phyloP scores from a whole-genome alignment of 1,284 basidiomycete species.

The Ustilago shanxiensis region DNA sequence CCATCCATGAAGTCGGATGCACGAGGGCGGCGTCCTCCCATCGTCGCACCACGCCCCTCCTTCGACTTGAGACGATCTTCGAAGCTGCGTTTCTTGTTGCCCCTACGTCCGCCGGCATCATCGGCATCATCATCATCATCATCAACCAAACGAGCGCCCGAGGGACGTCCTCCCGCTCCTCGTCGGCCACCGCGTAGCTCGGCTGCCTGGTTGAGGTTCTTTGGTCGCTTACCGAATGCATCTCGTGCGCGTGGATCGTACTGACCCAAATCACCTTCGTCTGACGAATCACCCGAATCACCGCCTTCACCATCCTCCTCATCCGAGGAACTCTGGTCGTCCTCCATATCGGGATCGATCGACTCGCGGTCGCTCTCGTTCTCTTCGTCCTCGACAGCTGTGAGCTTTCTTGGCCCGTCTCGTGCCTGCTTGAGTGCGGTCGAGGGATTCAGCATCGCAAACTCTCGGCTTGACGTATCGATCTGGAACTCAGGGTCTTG shows the following conservation, averaged over 20 bases:
- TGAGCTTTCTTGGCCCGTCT: conserved; percentile 71
- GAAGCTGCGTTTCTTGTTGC: conserved; percentile 51
- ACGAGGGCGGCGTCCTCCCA: conserved; percentile 16
- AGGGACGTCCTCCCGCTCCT: conserved; percentile 45
- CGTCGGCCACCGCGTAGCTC: conserved; percentile 69
- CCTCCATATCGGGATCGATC: conserved; percentile 70
- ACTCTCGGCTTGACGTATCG: conserved; percentile 88
- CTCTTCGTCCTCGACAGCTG: conserved; percentile 89
- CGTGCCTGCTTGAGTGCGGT: conserved; percentile 70
- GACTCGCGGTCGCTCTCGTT: conserved; percentile 85
- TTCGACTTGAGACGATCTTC: conserved; percentile 45
- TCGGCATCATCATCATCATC: conserved; percentile 44
- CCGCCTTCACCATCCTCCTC: conserved; percentile 35
- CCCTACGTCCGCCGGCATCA: conserved; percentile 17
- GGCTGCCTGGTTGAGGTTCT: conserved; percentile 70
- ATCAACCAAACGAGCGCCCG: conserved; percentile 47
- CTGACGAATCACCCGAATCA: conserved; percentile 72
- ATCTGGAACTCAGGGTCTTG: conserved; percentile 94
- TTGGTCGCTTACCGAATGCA: conserved; percentile 70
- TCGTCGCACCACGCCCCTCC: neutral
- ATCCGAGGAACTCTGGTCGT: conserved; percentile 20
- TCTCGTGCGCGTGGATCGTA: conserved; percentile 51
- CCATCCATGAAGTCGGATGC: conserved; percentile 43
- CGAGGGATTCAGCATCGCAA: conserved; percentile 89
- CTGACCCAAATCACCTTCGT: conserved; percentile 56